These are phyloP conservation scores for Podospora fimiseda DNA, from an alignment of 495 filamentous ascomycete species.

Conservation along the genomic window DNA sequence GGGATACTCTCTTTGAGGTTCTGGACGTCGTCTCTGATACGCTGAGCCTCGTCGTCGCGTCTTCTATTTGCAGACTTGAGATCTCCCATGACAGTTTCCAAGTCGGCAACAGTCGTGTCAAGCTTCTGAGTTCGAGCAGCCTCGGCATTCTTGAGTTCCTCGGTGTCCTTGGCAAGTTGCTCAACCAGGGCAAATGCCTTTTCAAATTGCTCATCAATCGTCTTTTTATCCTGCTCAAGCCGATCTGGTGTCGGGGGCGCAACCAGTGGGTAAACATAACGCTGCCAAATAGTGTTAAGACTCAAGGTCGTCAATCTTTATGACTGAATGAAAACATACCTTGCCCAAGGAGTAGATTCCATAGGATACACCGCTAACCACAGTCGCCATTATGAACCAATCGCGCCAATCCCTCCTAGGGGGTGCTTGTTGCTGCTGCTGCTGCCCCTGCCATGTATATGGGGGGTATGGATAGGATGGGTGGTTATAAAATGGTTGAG, in stretches of 20 bases:
- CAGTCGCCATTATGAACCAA: conserved; percentile 96
- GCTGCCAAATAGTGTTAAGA: conserved; percentile 42
- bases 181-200: conserved; percentile 88
- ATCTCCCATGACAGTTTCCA: conserved; percentile 74
- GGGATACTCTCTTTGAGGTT: conserved; percentile 78
- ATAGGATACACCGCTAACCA: conserved; percentile 78
- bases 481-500: conserved; percentile 59
- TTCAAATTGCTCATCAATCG: conserved; percentile 86
- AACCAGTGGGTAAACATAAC: conserved; percentile 86
- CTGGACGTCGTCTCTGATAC: conserved; percentile 80
- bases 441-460: conserved; percentile 57
- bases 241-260: conserved; percentile 89
- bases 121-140: conserved; percentile 75
- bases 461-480: conserved; percentile 54
- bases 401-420: conserved; percentile 86
- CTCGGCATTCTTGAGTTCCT: conserved; percentile 78
- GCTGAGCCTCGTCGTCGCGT: conserved; percentile 76
- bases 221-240: conserved; percentile 84
- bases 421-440: conserved; percentile 58
- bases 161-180: conserved; percentile 83
- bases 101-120: conserved; percentile 72
- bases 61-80: conserved; percentile 71
- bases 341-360: conserved; percentile 83
- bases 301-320: neutral
- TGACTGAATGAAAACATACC: conserved; percentile 36